A percentile compares a stretch with the other conserved stretches of the same genome.
phyloP scores from a whole-genome alignment of 805 yeast species.

The Kluyveromyces dobzhanskii region DNA sequence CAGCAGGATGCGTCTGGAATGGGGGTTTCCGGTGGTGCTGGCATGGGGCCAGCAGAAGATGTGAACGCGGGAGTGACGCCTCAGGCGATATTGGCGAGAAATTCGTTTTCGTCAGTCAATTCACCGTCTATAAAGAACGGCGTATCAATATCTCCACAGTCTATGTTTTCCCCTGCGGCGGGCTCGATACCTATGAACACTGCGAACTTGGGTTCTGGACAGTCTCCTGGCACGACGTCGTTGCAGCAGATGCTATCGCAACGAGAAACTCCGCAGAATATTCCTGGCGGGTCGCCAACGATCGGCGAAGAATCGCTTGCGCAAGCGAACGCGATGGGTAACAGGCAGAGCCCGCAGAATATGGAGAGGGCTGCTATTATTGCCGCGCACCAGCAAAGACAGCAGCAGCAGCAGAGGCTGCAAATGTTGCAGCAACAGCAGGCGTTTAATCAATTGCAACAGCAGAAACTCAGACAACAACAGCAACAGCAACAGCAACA shows the following conservation, averaged over 20 bases:
- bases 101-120: slow-evolving; percentile 11
- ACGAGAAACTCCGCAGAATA: slow-evolving; percentile 9
- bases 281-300: slow-evolving; percentile 7
- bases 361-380: slow-evolving; percentile 34
- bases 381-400: slow-evolving; percentile 32
- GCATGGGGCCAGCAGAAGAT: neutral
- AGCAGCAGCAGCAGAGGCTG: slow-evolving; percentile 18
- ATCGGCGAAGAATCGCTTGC: slow-evolving; percentile 1
- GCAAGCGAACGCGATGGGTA: neutral
- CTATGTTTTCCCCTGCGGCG: slow-evolving; percentile 14
- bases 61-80: slow-evolving; percentile 17
- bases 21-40: neutral
- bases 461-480: slow-evolving; percentile 28
- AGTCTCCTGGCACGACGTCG: slow-evolving; percentile 3
- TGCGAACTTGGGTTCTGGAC: neutral
- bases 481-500: slow-evolving; percentile 20
- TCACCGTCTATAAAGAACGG: slow-evolving; percentile 3
- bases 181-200: slow-evolving; percentile 8
- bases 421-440: slow-evolving; percentile 22
- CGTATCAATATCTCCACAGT: slow-evolving; percentile 18
- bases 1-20: neutral
- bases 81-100: slow-evolving; percentile 27
- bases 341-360: slow-evolving; percentile 1
- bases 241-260: slow-evolving; percentile 7
- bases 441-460: slow-evolving; percentile 32